A percentile compares a stretch with the other conserved stretches of the same genome.
These are phyloP conservation scores for Tricholomella constricta DNA, from an alignment of 768 basidiomycete genomes.

Conservation along the genomic window DNA sequence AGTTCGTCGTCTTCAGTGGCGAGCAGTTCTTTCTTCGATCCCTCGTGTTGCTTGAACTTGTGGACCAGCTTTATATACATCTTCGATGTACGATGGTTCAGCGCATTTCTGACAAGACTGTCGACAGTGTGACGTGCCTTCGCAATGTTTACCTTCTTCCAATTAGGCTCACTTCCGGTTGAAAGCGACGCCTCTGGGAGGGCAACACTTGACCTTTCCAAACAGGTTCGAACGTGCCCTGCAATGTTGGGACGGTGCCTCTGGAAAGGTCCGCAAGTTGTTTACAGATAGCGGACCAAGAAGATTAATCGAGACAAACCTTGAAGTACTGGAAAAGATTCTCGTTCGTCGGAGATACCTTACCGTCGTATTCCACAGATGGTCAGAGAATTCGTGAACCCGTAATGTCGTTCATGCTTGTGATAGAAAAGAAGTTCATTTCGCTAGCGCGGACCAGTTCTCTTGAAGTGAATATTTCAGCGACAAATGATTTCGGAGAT, in stretches of 20 bases:
- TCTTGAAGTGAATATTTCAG: background rate
- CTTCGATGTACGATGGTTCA: slow-evolving; percentile 38
- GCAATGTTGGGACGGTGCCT: slow-evolving; percentile 61
- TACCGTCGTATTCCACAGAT: slow-evolving; percentile 63
- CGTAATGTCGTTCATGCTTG: slow-evolving; percentile 63
- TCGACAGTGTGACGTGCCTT: slow-evolving; percentile 52
- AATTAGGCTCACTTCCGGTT: slow-evolving; percentile 66
- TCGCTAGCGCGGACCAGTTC: slow-evolving; percentile 28
- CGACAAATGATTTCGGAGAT: slow-evolving; percentile 19
- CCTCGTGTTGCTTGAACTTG: slow-evolving; percentile 72
- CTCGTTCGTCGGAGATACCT: slow-evolving; percentile 73
- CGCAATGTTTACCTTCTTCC: slow-evolving; percentile 66
- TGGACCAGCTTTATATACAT: slow-evolving; percentile 67
- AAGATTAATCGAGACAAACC: too few species aligned
- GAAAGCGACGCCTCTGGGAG: slow-evolving; percentile 69
- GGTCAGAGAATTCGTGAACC: slow-evolving; percentile 73
- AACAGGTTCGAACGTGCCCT: slow-evolving; percentile 68
- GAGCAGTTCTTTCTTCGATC: slow-evolving; percentile 59
- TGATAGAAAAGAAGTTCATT: slow-evolving; percentile 62
- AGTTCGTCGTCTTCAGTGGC: slow-evolving; percentile 67
- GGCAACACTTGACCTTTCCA: slow-evolving; percentile 60
- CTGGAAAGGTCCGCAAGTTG: slow-evolving; percentile 44
- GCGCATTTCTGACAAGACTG: too few species aligned
- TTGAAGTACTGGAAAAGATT: slow-evolving; percentile 80
- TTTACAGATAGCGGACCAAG: background rate